Base-by-base conservation (phyloP, 305 asterid genomes). In the Salvia sclarea region DNA sequence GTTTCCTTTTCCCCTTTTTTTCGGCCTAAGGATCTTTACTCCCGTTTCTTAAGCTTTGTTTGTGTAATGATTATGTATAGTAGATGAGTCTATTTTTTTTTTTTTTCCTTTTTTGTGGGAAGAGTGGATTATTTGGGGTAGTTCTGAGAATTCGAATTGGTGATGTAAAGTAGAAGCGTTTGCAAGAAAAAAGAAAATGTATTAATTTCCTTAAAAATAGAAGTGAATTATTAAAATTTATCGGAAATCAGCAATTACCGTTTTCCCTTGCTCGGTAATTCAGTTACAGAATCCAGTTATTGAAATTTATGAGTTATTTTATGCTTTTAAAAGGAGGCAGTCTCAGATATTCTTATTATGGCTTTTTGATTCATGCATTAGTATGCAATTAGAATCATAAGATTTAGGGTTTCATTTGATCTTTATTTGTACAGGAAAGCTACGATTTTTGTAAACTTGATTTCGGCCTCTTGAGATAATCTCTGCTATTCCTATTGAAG, bases 151-250 rank as follows among this genome's bases (percentile, higher is more conserved):
- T 68, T 55, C 21, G 49, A 55, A 40, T 57, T 48, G 45, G 54
- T 57, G 48, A 12, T 10, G 58, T 61, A 40, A 21, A 20, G 72
- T 53, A 61, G 70, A 54, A 8, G 33, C 11, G 8, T 71, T 44
- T n/a, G 21, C 16, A 37, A 37, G 66, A 40, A 57, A 16, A 16
- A 3, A 20, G 44, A 18, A 59, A 37, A 11, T 17, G 21, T 21
- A 40, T 12, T 38, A 3, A 10, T 10, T 59, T 59, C 12, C 16
- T 37, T 1, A 16, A 14, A 16, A 12, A 22, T 18, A 38, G 21
- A 8, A 13, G 35, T 0, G 0, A 17, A 58, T 13, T 9, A 11
- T 8, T 35, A 11, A 8, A 9, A 44, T 64, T n/a, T 55, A 18
- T 7, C 38, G 50, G 24, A 35, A 35, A 28, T 61, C 45, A 38